Evolutionary conservation across 169 alveolate genomes (phyloP).

Genomic region (Theileria orientalis): DNA sequence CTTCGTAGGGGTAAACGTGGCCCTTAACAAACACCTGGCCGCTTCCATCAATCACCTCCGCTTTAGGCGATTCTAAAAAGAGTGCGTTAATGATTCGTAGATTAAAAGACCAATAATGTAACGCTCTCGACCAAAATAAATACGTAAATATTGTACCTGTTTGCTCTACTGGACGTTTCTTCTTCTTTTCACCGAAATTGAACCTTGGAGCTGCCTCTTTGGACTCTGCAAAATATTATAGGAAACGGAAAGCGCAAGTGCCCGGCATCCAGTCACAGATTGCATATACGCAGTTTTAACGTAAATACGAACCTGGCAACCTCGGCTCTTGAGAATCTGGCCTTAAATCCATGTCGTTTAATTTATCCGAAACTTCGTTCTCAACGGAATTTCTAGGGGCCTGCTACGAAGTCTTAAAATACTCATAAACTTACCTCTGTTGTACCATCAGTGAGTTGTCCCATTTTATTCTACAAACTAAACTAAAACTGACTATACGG

Average conservation of each 20-base stretch:
- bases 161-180: conserved; percentile 78
- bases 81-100: too few relatives aligned
- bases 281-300: too few relatives aligned
- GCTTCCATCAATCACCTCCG: conserved; percentile 74
- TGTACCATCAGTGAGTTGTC: conserved; percentile 11
- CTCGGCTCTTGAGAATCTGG: conserved; percentile 4
- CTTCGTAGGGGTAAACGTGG: conserved; percentile 84
- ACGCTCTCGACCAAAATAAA: conserved; percentile 20
- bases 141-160: conserved; percentile 46
- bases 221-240: conserved; percentile 17
- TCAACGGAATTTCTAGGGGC: not conserved
- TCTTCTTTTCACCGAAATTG: conserved; percentile 85
- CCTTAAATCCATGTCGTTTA: not conserved
- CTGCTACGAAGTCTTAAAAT: not conserved
- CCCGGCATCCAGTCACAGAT: too few relatives aligned
- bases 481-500: not conserved
- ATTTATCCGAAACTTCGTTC: conserved; percentile 11
- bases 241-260: not conserved
- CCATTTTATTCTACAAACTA: not conserved
- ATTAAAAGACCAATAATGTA: conserved; percentile 28
- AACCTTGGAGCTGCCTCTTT: conserved; percentile 64
- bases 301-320: not conserved
- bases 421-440: not conserved
- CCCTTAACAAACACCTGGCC: conserved; percentile 82
- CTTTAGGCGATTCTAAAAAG: conserved; percentile 57